Base-by-base conservation (phyloP, 176 grass and related monocot genomes). In the Cymbopogon citratus region DNA sequence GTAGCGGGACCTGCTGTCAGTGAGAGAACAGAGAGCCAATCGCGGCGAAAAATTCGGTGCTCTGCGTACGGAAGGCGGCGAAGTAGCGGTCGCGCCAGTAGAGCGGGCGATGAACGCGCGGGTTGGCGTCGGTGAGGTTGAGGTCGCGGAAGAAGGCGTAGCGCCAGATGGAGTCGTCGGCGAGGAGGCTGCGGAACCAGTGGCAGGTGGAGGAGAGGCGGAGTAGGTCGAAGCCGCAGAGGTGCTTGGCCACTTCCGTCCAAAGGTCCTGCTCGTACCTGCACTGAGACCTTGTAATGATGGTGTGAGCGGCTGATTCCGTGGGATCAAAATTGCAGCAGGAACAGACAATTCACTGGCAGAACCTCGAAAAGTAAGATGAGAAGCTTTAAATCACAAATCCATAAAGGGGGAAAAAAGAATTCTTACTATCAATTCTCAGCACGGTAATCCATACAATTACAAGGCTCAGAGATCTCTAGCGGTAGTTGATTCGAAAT, bases 41-140 rank as follows among this genome's bases (percentile, higher is more conserved):
- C 31, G 1, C 31, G n/a, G n/a, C n/a, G n/a, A n/a, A n/a, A n/a
- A n/a, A 15, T 13, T 45, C 38, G 60, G 68, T 48, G 38, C 80
- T 39, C 89, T 40, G 29, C 76, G 33, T 91, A 94, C 95, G 49
- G 74, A 98, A 94, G 79, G 90, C 81, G 36, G 85, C 75, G 34
- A 36, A 18, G 63, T 98, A 98, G 84, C 94, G 82, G 39, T 27
- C 34, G 67, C 84, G 91, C 31, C 31, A 33, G 31, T 1, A 33
- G 31, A 40, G 67, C 84, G 91, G 79, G 44, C 62, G 35, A 44
- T 88, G 90, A 16, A 70, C 1, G 8, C 44, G 28, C 18, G 19
- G 63, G 81, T 14, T 21, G 41, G 31, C 31, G 31, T 33, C 31
- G 31, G 31, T 33, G 31, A 33, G 31, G 31, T 33, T 33, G 31